Evolutionary conservation across 2,329 filamentous ascomycete genomes (phyloP).

Genomic region (Pestalotiopsis sp.): DNA sequence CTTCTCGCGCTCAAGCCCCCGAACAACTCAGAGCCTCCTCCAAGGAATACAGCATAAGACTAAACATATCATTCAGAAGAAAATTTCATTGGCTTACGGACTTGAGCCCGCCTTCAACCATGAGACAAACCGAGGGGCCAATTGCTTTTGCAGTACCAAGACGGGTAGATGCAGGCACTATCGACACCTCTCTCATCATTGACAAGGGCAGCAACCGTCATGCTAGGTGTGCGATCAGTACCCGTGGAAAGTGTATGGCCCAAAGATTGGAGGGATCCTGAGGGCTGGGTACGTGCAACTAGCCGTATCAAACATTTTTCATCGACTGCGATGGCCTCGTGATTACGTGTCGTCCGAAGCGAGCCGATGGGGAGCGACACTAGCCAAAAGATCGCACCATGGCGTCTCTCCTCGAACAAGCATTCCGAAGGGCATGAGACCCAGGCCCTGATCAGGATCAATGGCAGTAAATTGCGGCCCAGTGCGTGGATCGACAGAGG

Average conservation of each 20-base stretch:
- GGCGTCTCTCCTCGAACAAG: not conserved
- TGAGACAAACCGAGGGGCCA: not conserved
- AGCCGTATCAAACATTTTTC: not conserved
- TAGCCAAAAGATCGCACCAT: not conserved
- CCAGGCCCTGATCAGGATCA: not conserved
- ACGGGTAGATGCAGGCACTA: slow-evolving; percentile 7
- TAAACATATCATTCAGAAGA: not conserved
- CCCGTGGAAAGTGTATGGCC: not conserved
- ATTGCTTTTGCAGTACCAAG: slow-evolving; percentile 1
- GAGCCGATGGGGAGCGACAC: not conserved
- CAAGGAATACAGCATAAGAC: not conserved
- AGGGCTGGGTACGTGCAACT: not conserved
- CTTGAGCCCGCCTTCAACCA: not conserved
- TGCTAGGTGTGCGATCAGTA: not conserved
- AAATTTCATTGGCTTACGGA: not conserved
- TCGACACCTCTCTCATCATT: not conserved
- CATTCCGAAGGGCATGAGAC: not conserved
- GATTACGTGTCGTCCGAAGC: not conserved
- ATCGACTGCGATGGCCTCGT: not conserved
- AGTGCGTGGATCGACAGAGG: not conserved
- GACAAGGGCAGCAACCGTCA: not conserved
- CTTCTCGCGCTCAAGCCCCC: not conserved
- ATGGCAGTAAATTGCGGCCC: not conserved
- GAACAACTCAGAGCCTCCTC: not conserved
- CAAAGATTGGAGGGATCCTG: too few relatives aligned